Percentiles rank a stretch among this genome's conserved stretches.
phyloP scores from a whole-genome alignment of 495 filamentous ascomycete genomes.

The Penicillium lagena region DNA sequence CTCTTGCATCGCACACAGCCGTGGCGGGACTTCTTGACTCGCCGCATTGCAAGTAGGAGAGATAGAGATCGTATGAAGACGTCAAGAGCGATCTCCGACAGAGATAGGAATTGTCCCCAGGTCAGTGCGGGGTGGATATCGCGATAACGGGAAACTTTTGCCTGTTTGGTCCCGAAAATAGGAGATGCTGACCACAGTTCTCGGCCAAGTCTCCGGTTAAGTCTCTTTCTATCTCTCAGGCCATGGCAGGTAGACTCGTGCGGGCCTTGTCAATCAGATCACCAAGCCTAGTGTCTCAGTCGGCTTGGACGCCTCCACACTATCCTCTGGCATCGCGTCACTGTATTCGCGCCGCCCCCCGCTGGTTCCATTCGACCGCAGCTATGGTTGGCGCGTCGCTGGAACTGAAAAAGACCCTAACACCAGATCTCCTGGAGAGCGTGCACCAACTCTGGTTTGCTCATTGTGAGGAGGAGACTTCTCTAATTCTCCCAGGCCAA shows the following conservation, averaged over 20 bases:
- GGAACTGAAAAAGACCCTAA: slow-evolving; percentile 12
- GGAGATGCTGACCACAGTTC: not conserved
- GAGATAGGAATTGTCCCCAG: slow-evolving; percentile 1
- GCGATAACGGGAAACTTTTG: slow-evolving; percentile 6
- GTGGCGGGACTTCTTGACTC: slow-evolving; percentile 42
- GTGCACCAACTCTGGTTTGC: slow-evolving; percentile 20
- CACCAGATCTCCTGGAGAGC: slow-evolving; percentile 13
- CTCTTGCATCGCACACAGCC: slow-evolving; percentile 45
- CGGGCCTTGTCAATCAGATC: not conserved
- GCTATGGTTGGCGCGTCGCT: not conserved
- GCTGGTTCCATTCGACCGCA: slow-evolving; percentile 4
- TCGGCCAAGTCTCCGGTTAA: no score
- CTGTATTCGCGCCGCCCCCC: not conserved
- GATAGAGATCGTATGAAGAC: not conserved
- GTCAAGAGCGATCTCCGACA: slow-evolving; percentile 3
- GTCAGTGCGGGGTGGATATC: slow-evolving; percentile 13
- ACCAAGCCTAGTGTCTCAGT: not conserved
- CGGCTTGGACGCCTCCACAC: not conserved
- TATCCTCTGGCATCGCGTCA: not conserved
- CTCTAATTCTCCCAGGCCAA: slow-evolving; percentile 11
- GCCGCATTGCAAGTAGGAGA: slow-evolving; percentile 23
- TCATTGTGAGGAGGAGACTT: slow-evolving; percentile 8
- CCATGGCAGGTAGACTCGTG: not conserved
- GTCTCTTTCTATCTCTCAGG: not conserved
- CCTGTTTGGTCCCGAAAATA: slow-evolving; percentile 2